These are phyloP conservation scores for Combretum micranthum DNA, from an alignment of 345 rosid species.

Conservation along the genomic window DNA sequence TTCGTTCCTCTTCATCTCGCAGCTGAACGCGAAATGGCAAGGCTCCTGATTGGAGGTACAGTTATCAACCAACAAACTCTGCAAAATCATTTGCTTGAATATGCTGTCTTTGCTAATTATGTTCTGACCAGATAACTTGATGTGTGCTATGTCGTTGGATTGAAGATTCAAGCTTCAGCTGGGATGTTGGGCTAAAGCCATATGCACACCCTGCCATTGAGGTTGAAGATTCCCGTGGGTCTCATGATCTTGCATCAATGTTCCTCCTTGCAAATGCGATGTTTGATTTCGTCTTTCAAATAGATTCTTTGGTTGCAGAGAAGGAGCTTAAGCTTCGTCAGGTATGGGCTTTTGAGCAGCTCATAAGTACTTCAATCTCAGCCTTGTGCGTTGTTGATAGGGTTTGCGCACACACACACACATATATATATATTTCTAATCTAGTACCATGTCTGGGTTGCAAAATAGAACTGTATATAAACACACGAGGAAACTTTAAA, in stretches of 20 bases:
- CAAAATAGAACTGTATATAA: too few relatives aligned
- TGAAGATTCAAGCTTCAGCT: conserved; percentile 60
- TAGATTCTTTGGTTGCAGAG: conserved; percentile 66
- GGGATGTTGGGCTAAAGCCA: conserved; percentile 75
- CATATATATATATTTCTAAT: too few relatives aligned
- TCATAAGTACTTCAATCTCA: too few relatives aligned
- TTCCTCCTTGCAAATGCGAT: conserved; percentile 87
- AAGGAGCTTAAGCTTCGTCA: conserved; percentile 97
- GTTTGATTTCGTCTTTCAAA: conserved; percentile 86
- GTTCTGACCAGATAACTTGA: too few relatives aligned
- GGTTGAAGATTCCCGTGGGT: conserved; percentile 29
- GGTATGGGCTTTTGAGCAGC: conserved; percentile 25
- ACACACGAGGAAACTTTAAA: too few relatives aligned
- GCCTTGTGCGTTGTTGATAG: too few relatives aligned
- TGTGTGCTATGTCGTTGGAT: background rate
- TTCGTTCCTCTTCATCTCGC: conserved; percentile 87
- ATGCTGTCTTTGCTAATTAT: too few relatives aligned
- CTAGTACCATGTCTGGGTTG: too few relatives aligned
- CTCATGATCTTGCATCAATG: conserved; percentile 39
- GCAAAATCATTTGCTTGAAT: too few relatives aligned
- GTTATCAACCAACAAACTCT: background rate
- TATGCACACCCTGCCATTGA: conserved; percentile 74
- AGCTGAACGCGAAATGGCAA: conserved; percentile 88
- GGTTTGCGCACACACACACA: too few relatives aligned
- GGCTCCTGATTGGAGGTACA: conserved; percentile 66